Conservation (phyloP, 1,284 basidiomycete species). For the Paramarasmius palmivorus region DNA sequence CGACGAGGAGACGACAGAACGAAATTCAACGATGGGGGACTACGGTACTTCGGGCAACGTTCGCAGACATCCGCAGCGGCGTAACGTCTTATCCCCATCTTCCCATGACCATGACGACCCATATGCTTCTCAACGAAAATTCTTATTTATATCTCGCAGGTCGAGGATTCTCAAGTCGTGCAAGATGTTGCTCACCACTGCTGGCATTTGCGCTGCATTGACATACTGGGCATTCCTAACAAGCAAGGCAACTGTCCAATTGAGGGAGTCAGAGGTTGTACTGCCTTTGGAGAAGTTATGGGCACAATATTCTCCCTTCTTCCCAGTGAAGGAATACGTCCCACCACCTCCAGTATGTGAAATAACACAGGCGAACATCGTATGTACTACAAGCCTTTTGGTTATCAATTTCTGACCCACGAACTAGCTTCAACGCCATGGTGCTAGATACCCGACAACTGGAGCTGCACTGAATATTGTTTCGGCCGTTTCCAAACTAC, state of each 20-base stretch:
- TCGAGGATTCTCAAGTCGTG: background rate
- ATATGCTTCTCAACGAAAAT: too few relatives aligned
- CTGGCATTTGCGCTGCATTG: background rate
- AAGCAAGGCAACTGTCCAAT: background rate
- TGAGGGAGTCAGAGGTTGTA: background rate
- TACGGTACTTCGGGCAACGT: too few relatives aligned
- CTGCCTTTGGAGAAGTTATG: constrained; percentile 33
- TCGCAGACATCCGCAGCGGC: too few relatives aligned
- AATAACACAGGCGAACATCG: constrained; percentile 67
- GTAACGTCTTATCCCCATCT: too few relatives aligned
- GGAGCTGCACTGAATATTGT: constrained; percentile 48
- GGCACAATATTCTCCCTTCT: constrained; percentile 64
- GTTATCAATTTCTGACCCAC: constrained; percentile 9
- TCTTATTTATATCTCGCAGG: too few relatives aligned
- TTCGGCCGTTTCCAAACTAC: constrained; percentile 52
- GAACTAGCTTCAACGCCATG: constrained; percentile 80
- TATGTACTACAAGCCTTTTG: constrained; percentile 31
- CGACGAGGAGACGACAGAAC: too few relatives aligned
- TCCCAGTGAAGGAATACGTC: constrained; percentile 46
- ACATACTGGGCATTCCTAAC: background rate
- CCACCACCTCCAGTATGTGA: constrained; percentile 48
- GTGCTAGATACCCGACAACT: constrained; percentile 75
- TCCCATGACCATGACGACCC: too few relatives aligned
- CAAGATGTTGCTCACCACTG: background rate
- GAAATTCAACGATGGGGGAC: too few relatives aligned